phyloP scores from a whole-genome alignment of 1,139 yeast species.

The Protomyces inundatus region DNA sequence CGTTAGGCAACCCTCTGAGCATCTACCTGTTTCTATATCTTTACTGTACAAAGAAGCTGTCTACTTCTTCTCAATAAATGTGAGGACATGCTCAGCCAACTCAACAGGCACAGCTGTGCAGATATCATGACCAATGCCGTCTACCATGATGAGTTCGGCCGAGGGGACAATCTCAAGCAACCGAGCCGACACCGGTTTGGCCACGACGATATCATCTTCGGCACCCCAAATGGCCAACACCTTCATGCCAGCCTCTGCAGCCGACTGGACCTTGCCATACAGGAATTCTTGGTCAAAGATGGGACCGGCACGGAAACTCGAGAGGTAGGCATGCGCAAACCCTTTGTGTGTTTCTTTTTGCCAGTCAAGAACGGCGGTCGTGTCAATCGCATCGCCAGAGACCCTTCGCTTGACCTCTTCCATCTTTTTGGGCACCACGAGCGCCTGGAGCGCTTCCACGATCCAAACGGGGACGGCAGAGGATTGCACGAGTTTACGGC shows the following conservation, averaged over 20 bases:
- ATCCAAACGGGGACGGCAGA: conserved; percentile 4
- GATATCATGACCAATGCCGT: conserved; percentile 15
- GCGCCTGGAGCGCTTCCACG: neutral
- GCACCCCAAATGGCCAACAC: conserved; percentile 24
- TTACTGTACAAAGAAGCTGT: neutral
- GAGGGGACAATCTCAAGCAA: conserved; percentile 3
- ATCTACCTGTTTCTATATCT: no score
- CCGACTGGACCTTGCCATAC: neutral
- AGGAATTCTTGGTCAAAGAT: conserved; percentile 8
- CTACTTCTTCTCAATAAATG: neutral
- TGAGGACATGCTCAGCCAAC: neutral
- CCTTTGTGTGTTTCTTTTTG: conserved; percentile 14
- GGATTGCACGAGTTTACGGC: neutral
- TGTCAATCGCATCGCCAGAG: conserved; percentile 3
- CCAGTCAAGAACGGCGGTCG: neutral
- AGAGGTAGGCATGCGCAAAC: conserved; percentile 6
- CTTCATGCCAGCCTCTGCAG: neutral
- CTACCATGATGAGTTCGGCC: conserved; percentile 1
- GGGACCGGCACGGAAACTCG: conserved; percentile 17
- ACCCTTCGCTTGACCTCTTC: conserved; percentile 7
- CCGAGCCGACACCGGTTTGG: conserved; percentile 6
- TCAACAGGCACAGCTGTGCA: conserved; percentile 16
- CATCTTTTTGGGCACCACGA: conserved; percentile 4
- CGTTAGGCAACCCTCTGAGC: no score
- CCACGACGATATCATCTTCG: conserved; percentile 14